Evolutionary conservation across 352 stramenopile genomes (phyloP).

Genomic region (Globisporangium perplexum): DNA sequence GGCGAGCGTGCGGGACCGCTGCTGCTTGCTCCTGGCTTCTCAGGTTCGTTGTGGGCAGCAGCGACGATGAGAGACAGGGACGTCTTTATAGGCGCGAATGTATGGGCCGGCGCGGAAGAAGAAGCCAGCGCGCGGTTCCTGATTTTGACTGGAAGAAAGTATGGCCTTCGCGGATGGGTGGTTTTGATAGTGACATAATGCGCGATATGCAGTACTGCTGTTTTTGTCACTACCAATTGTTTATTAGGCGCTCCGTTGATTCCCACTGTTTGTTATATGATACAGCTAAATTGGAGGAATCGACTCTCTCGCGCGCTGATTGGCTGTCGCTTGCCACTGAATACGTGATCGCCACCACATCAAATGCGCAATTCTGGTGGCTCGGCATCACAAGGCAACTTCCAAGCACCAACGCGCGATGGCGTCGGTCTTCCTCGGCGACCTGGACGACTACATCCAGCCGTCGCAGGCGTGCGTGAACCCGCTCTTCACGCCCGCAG

Average conservation of each 20-base stretch:
- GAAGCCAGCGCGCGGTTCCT: neutral
- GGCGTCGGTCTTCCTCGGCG: constrained; percentile 91
- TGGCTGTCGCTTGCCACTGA: too few species aligned
- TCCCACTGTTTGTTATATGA: too few species aligned
- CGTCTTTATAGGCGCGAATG: neutral
- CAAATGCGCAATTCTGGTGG: too few species aligned
- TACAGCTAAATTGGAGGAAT: too few species aligned
- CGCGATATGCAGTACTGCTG: too few species aligned
- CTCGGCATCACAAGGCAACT: too few species aligned
- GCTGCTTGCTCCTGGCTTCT: neutral
- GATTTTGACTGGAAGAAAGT: constrained; percentile 2
- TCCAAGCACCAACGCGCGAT: too few species aligned
- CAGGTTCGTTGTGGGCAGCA: neutral
- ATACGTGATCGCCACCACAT: too few species aligned
- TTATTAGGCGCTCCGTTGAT: too few species aligned
- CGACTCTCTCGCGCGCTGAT: too few species aligned
- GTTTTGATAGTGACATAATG: neutral
- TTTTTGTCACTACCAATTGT: too few species aligned
- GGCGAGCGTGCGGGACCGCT: neutral
- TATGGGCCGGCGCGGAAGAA: neutral
- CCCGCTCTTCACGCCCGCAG: constrained; percentile 80
- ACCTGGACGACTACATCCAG: constrained; percentile 94
- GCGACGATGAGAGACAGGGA: neutral
- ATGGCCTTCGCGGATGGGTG: neutral
- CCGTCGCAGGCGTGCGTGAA: constrained; percentile 93